Base-by-base conservation (phyloP, 441 rosid genomes). In the Theobroma grandiflorum region DNA sequence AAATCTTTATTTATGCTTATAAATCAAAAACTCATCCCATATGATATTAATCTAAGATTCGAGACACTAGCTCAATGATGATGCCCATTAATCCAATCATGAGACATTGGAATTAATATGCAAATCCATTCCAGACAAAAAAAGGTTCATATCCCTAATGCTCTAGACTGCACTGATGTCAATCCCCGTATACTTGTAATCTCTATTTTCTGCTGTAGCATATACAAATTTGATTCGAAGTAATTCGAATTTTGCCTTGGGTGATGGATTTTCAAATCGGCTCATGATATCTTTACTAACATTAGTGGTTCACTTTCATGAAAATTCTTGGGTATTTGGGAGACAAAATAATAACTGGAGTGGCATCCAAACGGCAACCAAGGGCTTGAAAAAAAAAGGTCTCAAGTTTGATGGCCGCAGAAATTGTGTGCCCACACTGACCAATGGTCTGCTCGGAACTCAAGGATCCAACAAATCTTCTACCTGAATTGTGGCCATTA, bases 331-430 rank as follows among this genome's bases (percentile, higher is more conserved):
- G 53, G 75, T 57, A 73, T 40, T 73, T 35, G 67, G 71, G 12
- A 82, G 66, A 50, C 65, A 58, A 6, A 31, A 37, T 69, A 63
- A 4, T 63, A 64, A 64, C 68, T 64, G 45, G 2, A 72, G 49
- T 61, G 73, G 76, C 70, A 61, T 59, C 53, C 53, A 40, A 55
- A 40, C 4, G 50, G 33, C 20, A 62, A 61, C 37, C 0, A 5
- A 10, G 59, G 71, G 18, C 8, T 45, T 9, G 50, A n/a, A 22
- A 2, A 15, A 8, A 22, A 61, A 40, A 20, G 43, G 11, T 31
- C 50, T 20, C 62, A 3, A 22, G 2, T 20, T 2, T 65, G 82
- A 76, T 75, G 84, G 82, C 80, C 74, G 81, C 80, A 78, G 72
- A 65, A 75, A 20, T 22, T 33, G 15, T 37, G 79, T 26, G 72